phyloP scores from a whole-genome alignment of 257 asterid genomes.

The Orobanche coerulescens region DNA sequence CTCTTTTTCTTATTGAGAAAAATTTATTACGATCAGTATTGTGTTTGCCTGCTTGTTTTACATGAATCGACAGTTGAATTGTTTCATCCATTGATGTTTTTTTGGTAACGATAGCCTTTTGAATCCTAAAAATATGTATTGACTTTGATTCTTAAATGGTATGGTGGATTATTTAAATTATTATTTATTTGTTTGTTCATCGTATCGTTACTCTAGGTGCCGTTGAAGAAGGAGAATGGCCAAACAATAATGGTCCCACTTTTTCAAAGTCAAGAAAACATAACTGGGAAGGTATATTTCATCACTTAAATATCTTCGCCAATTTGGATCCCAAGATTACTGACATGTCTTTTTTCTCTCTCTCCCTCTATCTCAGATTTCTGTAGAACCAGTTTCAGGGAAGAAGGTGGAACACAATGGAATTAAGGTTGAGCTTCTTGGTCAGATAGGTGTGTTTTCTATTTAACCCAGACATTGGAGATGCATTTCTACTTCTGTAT shows the following conservation, averaged over 20 bases:
- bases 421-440: slow-evolving; percentile 98
- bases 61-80: neutral
- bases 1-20: neutral
- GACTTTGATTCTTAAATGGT: slow-evolving; percentile 9
- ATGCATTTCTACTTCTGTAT: neutral
- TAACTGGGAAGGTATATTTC: slow-evolving; percentile 42
- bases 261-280: slow-evolving; percentile 52
- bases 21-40: neutral
- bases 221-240: slow-evolving; percentile 56
- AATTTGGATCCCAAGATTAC: neutral
- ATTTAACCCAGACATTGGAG: slow-evolving; percentile 7
- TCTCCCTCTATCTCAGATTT: slow-evolving; percentile 57
- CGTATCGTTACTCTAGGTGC: slow-evolving; percentile 30
- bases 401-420: slow-evolving; percentile 99
- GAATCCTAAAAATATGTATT: neutral
- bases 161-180: neutral
- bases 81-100: neutral
- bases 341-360: slow-evolving; percentile 5
- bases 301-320: neutral
- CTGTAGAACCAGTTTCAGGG: slow-evolving; percentile 83
- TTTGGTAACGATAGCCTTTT: neutral
- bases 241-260: slow-evolving; percentile 49
- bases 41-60: neutral
- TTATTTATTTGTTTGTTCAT: neutral
- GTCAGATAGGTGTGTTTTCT: slow-evolving; percentile 79